Evolutionary conservation across 1,139 yeast genomes (phyloP).

Genomic region (Geotrichum citri-aurantii): DNA sequence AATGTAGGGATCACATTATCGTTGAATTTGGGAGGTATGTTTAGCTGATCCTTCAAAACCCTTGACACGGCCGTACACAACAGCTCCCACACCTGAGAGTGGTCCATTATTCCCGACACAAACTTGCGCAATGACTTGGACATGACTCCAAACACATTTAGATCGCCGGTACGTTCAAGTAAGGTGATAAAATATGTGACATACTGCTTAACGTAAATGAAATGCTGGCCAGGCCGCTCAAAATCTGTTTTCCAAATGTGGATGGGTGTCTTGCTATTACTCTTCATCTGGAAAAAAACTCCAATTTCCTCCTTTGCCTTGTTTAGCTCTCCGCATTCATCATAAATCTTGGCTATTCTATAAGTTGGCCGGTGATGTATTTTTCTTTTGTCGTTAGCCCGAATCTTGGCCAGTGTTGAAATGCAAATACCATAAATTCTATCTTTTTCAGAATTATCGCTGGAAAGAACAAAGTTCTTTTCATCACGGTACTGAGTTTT

Average conservation of each 20-base stretch:
- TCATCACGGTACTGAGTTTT: constrained; percentile 25
- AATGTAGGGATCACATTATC: constrained; percentile 49
- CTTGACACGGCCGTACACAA: constrained; percentile 47
- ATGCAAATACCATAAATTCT: constrained; percentile 35
- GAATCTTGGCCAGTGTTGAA: constrained; percentile 39
- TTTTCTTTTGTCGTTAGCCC: constrained; percentile 64
- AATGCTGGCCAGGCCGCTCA: constrained; percentile 92
- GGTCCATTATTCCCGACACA: constrained; percentile 64
- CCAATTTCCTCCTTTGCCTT: constrained; percentile 63
- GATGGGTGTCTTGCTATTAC: constrained; percentile 60
- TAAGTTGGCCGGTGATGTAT: constrained; percentile 90
- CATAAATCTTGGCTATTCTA: constrained; percentile 60
- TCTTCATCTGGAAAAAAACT: constrained; percentile 56
- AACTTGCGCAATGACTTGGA: constrained; percentile 69
- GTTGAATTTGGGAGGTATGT: constrained; percentile 46
- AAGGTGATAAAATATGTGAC: constrained; percentile 57
- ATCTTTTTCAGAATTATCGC: constrained; percentile 13
- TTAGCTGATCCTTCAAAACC: constrained; percentile 44
- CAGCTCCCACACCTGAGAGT: constrained; percentile 59
- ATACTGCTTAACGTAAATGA: constrained; percentile 68
- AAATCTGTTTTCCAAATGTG: constrained; percentile 90
- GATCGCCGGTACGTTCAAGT: constrained; percentile 50
- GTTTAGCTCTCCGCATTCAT: constrained; percentile 49
- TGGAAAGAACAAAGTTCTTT: constrained; percentile 12
- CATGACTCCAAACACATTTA: constrained; percentile 53